These are phyloP conservation scores for Knufia petricola DNA, from an alignment of 2,329 filamentous ascomycete genomes.

Conservation along the genomic window DNA sequence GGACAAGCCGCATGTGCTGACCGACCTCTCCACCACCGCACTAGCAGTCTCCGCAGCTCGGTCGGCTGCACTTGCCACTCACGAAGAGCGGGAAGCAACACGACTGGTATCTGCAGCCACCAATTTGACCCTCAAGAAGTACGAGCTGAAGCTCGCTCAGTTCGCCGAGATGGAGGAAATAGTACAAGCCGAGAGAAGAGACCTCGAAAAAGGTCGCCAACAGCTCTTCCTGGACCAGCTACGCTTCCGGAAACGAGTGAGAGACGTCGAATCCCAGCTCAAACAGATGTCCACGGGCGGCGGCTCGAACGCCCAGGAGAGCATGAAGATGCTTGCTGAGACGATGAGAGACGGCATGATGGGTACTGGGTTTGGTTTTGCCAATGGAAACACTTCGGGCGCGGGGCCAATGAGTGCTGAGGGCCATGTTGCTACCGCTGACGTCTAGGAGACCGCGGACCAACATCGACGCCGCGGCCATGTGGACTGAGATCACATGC, in stretches of 20 bases:
- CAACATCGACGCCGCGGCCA: neutral
- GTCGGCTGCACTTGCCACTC: constrained; percentile 77
- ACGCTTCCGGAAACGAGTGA: constrained; percentile 77
- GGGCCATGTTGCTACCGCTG: neutral
- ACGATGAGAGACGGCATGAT: constrained; percentile 9
- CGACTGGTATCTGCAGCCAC: constrained; percentile 84
- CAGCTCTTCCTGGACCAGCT: constrained; percentile 89
- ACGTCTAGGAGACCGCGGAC: neutral
- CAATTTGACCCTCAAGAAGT: constrained; percentile 88
- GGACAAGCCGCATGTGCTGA: constrained; percentile 7
- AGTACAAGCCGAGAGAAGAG: constrained; percentile 80
- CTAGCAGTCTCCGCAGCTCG: constrained; percentile 79
- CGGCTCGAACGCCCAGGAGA: constrained; percentile 31
- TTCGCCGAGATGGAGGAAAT: constrained; percentile 94
- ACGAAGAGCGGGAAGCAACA: constrained; percentile 95
- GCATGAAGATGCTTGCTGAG: constrained; percentile 20
- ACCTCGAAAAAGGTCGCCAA: constrained; percentile 83
- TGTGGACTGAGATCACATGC: too few relatives aligned
- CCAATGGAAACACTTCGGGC: constrained; percentile 2
- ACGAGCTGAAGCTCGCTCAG: constrained; percentile 90
- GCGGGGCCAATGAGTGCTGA: constrained; percentile 3
- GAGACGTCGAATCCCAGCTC: constrained; percentile 68
- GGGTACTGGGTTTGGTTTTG: constrained; percentile 10
- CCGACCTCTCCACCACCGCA: constrained; percentile 62
- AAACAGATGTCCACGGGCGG: constrained; percentile 33